phyloP scores from a whole-genome alignment of 2,329 filamentous ascomycete species.

The Ustulina deusta region DNA sequence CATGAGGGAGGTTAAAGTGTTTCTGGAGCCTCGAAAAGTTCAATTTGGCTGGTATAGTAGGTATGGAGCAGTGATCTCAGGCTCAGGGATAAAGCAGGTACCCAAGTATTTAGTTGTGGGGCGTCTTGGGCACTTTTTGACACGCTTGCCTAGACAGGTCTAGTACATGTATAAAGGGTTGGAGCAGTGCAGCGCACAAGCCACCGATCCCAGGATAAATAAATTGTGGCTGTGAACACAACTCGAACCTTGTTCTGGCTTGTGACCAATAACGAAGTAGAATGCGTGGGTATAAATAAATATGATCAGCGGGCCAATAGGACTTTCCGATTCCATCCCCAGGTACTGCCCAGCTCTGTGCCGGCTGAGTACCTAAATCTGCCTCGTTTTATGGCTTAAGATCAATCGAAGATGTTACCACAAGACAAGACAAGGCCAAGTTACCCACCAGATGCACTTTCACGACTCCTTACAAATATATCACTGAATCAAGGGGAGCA shows the following conservation, averaged over 20 bases:
- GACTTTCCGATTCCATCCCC: constrained; percentile 1
- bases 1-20: constrained; percentile 47
- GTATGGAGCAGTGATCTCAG: constrained; percentile 44
- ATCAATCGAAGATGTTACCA: not conserved
- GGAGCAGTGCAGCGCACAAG: constrained; percentile 4
- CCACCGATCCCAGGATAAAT: constrained; percentile 22
- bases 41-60: constrained; percentile 48
- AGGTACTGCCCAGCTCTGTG: constrained; percentile 2
- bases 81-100: constrained; percentile 39
- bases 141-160: not conserved
- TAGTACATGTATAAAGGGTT: not conserved
- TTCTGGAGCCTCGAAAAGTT: constrained; percentile 46
- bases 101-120: constrained; percentile 21
- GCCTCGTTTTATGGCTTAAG: not conserved
- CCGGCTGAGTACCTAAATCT: not conserved
- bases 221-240: constrained; percentile 23
- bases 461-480: too few species aligned
- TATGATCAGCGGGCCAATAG: constrained; percentile 6
- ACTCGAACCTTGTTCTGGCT: constrained; percentile 5
- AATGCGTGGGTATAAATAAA: not conserved
- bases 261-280: constrained; percentile 8
- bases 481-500: too few species aligned
- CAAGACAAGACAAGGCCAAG: not conserved
- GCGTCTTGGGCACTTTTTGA: not conserved
- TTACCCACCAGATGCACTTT: not conserved